Base-by-base conservation (phyloP, 2,329 filamentous ascomycete genomes). In the Cordyceps cateniannulata region DNA sequence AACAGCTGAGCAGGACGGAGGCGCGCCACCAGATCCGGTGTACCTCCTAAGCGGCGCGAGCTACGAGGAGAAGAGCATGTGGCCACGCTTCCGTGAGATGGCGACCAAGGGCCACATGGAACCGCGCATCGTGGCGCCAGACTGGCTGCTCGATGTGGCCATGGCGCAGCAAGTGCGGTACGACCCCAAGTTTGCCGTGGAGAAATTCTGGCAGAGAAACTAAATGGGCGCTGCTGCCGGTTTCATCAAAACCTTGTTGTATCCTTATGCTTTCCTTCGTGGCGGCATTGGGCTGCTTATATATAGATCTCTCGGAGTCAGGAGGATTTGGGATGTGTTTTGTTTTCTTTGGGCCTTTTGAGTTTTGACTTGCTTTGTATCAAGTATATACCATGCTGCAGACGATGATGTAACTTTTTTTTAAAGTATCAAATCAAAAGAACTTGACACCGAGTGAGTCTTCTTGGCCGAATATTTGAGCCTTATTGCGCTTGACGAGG, bases 371-470 rank as follows among this genome's bases (percentile, higher is more conserved):
- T 24, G 20, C 40, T 54, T 35, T 54, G 48, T 54, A 49, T 42
- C 38, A 44, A 47, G 49, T 38, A 52, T 59, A 51, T 45, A 53
- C 27, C 48, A 59, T 53, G 40, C 25, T 35, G 49, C 38, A 45
- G 10, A 54, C 48, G 58, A 54, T 49, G 12, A 49, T 54, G 38
- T 45, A 45, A 2, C 27, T n/a, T 20, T 45, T 56, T 16, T 25
- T 42, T 16, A 3, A 16, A 8, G 8, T 29, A 35, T 29, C 20
- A 42, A 27, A 40, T 87, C 78, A 97, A 72, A 98, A 98, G 78
- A 99, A 98, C 78, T 99, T 99, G 65, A 98, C 91, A 69, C 95
- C 95, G 69, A 90, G 85, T 63, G 90, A 89, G 71, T 93, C 91
- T 69, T 93, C 92, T 59, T 85, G 84, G 38, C 93, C 93, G 76